Evolutionary conservation across 2,329 filamentous ascomycete genomes (phyloP), one percentile per base, ranked within the genome.

Genomic region (Ilyonectria mors-panacis): DNA sequence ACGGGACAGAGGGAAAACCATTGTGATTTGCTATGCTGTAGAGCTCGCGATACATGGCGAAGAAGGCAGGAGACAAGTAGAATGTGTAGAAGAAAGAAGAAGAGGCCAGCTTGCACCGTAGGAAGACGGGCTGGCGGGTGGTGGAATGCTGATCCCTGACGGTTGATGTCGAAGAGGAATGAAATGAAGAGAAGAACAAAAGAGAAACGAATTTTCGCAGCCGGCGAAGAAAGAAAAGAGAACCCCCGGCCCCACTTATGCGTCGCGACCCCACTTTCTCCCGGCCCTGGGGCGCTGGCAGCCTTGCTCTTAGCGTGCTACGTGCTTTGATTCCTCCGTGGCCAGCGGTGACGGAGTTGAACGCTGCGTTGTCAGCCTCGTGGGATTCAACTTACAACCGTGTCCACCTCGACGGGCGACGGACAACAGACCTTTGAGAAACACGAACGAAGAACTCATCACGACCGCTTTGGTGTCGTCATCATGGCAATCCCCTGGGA

Each of bases 401-500:
- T 66, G 63, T 66, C 53, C 58, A 66, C 44, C 53, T 58, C 33
- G 47, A 9, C 15, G n/a, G n/a, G 33, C 19, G 23, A 37, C 17
- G 21, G 12, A 28, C 28, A n/a, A 23, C 1, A 28, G 37, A 17
- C n/a, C 15, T 35, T 6, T 3, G 12, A 28, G 26, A 17, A 37
- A 17, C 37, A 23, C 42, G 13, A 6, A 6, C 42, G 4, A 6
- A 7, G 30, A 42, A 6, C 26, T 26, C 39, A 19, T n/a, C 39
- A n/a, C 13, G 19, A 4, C 17, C 37, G 37, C n/a, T 13, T 9
- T 15, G 30, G 3, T 13, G 50, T 33, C 53, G 67, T 62, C 63
- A 73, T 54, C 57, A 77, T 77, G 75, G 75, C 75, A 58, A 76
- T 77, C 63, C 67, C 75, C 1, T 77, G 75, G 75, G 75, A 77